Evolutionary conservation across 495 filamentous ascomycete genomes (phyloP), one percentile per base, ranked within the genome.

Genomic region (Arthonia radiata): DNA sequence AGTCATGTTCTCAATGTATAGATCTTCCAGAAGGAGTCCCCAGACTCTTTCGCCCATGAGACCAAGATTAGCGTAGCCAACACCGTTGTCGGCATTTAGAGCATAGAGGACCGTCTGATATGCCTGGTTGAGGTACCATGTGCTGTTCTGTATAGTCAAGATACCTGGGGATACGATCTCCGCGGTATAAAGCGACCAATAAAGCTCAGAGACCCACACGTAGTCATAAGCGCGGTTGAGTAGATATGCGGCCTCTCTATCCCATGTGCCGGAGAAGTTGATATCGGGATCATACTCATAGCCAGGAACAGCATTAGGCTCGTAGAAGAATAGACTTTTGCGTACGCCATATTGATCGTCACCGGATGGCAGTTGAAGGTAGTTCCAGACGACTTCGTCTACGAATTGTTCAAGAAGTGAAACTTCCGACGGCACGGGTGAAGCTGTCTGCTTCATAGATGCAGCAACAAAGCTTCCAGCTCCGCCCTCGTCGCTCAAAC

Each of bases 1-100:
- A 0, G 38, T 46, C 34, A 44, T 37, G 3, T 39, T 37, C 32
- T 62, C 59, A 3, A 46, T 37, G 10, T 41, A 40, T 3, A 61
- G 43, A 35, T 59, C 56, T 3, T 35, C 17, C 0, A 61, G 38
- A 13, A 64, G 47, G 28, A 58, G 43, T 4, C 48, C 50, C 14
- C 49, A 50, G 2, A 64, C 51, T 0, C 53, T 60, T 37, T 62
- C 58, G 15, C 59, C 58, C 58, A 64, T 61, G 1, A 62, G 34
- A 0, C 58, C 58, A 8, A 48, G 34, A 9, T 38, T 23, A 12
- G 37, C 43, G 31, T 56, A 57, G 2, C 42, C 36, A 3, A 50
- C 49, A 13, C 43, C 37, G 0, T 36, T 31, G 24, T 35, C 31
- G 3, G 39, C 42, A 13, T 24, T 24, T 11, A 30, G 27, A 26